Percentiles rank a stretch among this genome's conserved stretches.
Evolutionary conservation across 148 eudicot genomes (phyloP).

Genomic region (Vaccinium corymbosum): DNA sequence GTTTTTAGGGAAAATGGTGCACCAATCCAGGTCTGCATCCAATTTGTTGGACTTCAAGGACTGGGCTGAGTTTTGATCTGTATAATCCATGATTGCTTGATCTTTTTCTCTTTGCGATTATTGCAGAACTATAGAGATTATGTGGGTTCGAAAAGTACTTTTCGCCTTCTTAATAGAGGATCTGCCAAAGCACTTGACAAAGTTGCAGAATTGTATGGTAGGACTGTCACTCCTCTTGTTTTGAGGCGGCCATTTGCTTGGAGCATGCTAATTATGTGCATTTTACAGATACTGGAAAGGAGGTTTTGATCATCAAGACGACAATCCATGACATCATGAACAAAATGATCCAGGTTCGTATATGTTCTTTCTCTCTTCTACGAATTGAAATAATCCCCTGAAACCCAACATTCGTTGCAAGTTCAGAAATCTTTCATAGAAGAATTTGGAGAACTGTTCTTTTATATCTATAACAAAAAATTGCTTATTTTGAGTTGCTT

Average conservation of each 20-base stretch:
- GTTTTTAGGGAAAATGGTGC: conserved; percentile 94
- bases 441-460: background rate
- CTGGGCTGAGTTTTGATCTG: background rate
- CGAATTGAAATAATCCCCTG: background rate
- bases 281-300: conserved; percentile 82
- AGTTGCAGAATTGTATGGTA: conserved; percentile 98
- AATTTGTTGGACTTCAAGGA: background rate
- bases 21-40: conserved; percentile 68
- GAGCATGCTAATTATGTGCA: conserved; percentile 15
- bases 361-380: background rate
- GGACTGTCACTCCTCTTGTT: conserved; percentile 17
- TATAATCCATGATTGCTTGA: background rate
- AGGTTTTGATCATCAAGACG: conserved; percentile 83
- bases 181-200: conserved; percentile 99
- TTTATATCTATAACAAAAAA: background rate
- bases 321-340: conserved; percentile 98
- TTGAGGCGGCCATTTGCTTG: conserved; percentile 11
- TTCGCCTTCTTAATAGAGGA: conserved; percentile 95
- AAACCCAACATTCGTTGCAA: background rate
- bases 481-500: background rate
- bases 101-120: conserved; percentile 11
- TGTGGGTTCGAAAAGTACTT: conserved; percentile 92
- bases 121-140: conserved; percentile 79
- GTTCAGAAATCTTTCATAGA: background rate
- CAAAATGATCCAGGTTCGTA: conserved; percentile 89